Evolutionary conservation across 768 basidiomycete species (phyloP).

Genomic region (Roridomyces roridus): DNA sequence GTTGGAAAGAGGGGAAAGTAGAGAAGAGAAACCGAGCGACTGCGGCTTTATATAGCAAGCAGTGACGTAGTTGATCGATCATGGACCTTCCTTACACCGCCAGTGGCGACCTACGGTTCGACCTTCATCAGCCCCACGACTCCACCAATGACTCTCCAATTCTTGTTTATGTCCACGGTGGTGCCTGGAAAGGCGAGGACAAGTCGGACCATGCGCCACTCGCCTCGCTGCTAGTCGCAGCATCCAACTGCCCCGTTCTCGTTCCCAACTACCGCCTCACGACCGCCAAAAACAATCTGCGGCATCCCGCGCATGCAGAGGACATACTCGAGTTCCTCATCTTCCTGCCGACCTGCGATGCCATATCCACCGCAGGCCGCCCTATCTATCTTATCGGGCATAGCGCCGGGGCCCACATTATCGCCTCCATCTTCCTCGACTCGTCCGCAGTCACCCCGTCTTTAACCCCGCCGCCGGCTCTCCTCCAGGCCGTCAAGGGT

Average conservation of each 20-base stretch:
- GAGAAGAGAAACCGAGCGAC: too few relatives aligned
- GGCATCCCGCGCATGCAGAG: conserved; percentile 74
- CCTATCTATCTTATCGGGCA: conserved; percentile 74
- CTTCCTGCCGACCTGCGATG: conserved; percentile 58
- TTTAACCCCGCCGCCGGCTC: conserved; percentile 49
- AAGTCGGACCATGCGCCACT: conserved; percentile 57
- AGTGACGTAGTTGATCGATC: conserved; percentile 12
- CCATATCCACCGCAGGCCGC: conserved; percentile 44
- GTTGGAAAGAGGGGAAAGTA: too few relatives aligned
- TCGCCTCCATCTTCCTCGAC: conserved; percentile 71
- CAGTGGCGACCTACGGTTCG: conserved; percentile 53
- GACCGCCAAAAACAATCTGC: conserved; percentile 44
- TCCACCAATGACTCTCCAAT: conserved; percentile 1
- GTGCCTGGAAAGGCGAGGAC: conserved; percentile 85
- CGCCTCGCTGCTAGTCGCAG: conserved; percentile 51
- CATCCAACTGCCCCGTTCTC: conserved; percentile 63
- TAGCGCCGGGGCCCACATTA: conserved; percentile 85
- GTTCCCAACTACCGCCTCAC: conserved; percentile 85
- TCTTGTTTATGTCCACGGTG: conserved; percentile 81
- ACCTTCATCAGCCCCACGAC: conserved; percentile 51
- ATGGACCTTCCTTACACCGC: conserved; percentile 47
- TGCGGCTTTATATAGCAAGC: not conserved
- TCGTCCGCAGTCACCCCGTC: conserved; percentile 45
- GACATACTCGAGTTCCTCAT: conserved; percentile 69
- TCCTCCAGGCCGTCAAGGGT: conserved; percentile 55